Evolutionary conservation across 345 rosid genomes (phyloP), one percentile per base, ranked within the genome.

Genomic region (Lumnitzera racemosa): DNA sequence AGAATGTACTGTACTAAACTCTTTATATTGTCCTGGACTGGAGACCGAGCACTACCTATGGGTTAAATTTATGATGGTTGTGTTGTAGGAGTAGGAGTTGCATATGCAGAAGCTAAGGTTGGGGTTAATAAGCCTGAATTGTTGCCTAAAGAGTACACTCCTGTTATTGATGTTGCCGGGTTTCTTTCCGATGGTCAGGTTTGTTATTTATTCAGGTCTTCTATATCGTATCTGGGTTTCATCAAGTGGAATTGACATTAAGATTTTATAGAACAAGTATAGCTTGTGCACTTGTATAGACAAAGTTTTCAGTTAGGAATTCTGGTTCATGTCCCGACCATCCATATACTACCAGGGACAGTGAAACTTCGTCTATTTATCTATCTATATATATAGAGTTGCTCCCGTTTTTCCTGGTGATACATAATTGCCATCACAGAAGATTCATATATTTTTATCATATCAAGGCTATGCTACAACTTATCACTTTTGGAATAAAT

Each of bases 161-260:
- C 94, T 8, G 94, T 87, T 12, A 89, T 92, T 58, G 96, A 92
- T 74, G 94, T 82, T 4, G 96, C 96, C 11, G 96, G 86, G 15
- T 87, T 92, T 72, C 96, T 92, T 65, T 92, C 96, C 25, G 84
- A 82, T 65, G 98, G 96, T 72, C 98, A 92, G 91, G 95, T 87
- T 3, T 14, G 61, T 8, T 36, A 9, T 36, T 36, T 36, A 36
- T 36, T 36, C 3, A 20, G 55, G 3, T 61, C 46, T 50, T 12
- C 25, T 61, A 24, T 27, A 23, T 11, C 2, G 4, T 50, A 14
- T 56, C 61, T 52, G 61, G 31, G 56, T 61, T 36, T 14, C n/a
- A 1, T 55, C 16, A 12, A 53, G 41, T 64, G 20, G 31, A 25
- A 17, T 23, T 57, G 24, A 29, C 20, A 13, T 49, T 27, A 1